These are phyloP conservation scores for Nidularia pulvinata DNA, from an alignment of 768 basidiomycete genomes.

Conservation along the genomic window DNA sequence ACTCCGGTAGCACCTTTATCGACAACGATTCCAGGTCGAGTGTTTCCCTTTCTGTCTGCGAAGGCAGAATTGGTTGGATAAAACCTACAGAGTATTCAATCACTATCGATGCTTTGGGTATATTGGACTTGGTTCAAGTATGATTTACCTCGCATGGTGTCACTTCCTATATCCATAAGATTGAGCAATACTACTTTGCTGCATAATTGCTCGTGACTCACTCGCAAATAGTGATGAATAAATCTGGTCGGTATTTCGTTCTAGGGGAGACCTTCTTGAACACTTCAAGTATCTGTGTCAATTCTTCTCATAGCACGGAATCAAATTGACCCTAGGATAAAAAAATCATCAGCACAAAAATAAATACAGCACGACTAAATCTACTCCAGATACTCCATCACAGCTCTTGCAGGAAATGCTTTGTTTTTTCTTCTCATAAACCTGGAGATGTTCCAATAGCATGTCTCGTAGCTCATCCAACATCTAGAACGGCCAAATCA, in stretches of 20 bases:
- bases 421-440: conserved; percentile 57
- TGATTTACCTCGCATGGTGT: conserved; percentile 50
- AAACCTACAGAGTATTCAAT: conserved; percentile 13
- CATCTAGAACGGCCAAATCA: conserved; percentile 50
- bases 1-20: conserved; percentile 77
- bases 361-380: conserved; percentile 9
- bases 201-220: conserved; percentile 10
- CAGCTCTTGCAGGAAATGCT: conserved; percentile 69
- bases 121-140: background rate
- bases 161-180: conserved; percentile 43
- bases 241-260: conserved; percentile 49
- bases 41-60: conserved; percentile 72
- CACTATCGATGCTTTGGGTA: too few species aligned
- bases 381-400: conserved; percentile 81
- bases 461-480: conserved; percentile 62
- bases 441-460: conserved; percentile 67
- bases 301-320: conserved; percentile 55
- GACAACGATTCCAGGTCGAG: conserved; percentile 77
- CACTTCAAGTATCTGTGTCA: conserved; percentile 59
- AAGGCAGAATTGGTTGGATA: conserved; percentile 48
- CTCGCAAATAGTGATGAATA: conserved; percentile 82
- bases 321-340: conserved; percentile 69
- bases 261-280: conserved; percentile 50
- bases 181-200: background rate
- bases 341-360: background rate